A percentile compares a stretch with the other conserved stretches of the same genome.
Conservation (phyloP, 2,329 filamentous ascomycete species). For the Ophiostoma sp. region DNA sequence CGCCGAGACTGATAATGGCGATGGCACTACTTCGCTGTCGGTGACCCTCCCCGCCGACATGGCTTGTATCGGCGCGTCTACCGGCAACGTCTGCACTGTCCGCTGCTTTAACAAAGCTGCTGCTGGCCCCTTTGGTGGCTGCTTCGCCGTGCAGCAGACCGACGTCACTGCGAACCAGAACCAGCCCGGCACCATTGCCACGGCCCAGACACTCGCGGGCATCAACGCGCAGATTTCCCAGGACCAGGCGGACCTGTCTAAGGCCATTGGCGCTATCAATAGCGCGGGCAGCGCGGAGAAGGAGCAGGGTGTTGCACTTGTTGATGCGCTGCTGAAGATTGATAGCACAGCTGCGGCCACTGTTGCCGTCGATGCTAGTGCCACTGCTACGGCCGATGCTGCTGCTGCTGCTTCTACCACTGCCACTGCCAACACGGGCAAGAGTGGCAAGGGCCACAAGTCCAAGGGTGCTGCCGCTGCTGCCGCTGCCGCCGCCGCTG, state of each 20-base stretch:
- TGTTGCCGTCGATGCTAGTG: neutral
- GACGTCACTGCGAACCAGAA: constrained; percentile 41
- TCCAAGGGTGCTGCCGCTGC: neutral
- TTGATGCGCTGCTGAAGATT: neutral
- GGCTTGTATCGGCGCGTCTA: constrained; percentile 48
- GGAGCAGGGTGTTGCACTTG: constrained; percentile 3
- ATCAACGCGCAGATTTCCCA: constrained; percentile 45
- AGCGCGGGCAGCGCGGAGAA: neutral
- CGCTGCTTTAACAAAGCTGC: constrained; percentile 54
- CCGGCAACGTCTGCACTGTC: constrained; percentile 54
- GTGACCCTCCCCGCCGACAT: constrained; percentile 47
- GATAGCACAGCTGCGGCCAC: constrained; percentile 7
- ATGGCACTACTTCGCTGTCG: constrained; percentile 31
- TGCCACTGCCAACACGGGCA: neutral
- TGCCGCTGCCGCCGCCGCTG: neutral
- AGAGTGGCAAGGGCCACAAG: neutral
- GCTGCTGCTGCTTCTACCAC: neutral
- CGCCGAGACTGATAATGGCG: constrained; percentile 29
- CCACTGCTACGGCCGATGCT: neutral
- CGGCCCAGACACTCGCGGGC: constrained; percentile 40
- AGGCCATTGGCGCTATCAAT: constrained; percentile 12
- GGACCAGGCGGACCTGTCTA: constrained; percentile 42
- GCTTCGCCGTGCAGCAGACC: constrained; percentile 53
- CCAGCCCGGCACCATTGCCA: constrained; percentile 38
- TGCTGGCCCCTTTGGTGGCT: constrained; percentile 41